These are phyloP conservation scores for Magnolia sinica DNA, from an alignment of 164 flowering plant species.

Conservation along the genomic window DNA sequence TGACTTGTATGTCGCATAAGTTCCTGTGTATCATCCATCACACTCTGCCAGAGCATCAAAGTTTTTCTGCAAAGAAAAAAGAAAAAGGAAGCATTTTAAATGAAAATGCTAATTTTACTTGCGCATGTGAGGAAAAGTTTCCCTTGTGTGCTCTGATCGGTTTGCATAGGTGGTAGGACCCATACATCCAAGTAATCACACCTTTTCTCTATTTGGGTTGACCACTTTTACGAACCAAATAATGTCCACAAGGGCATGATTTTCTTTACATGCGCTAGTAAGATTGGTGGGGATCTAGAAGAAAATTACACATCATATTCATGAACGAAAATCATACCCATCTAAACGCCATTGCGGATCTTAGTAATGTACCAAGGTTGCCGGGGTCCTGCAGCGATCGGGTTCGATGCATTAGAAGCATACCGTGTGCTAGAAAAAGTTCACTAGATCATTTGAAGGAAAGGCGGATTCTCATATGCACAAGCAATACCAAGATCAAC, in stretches of 20 bases:
- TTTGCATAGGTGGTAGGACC: too few relatives aligned
- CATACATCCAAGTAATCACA: too few relatives aligned
- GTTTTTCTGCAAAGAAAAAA: too few relatives aligned
- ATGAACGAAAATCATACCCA: constrained; percentile 53
- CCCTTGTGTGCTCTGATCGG: too few relatives aligned
- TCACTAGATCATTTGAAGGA: neutral
- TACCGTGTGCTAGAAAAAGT: neutral
- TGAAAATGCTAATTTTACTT: too few relatives aligned
- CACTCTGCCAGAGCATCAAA: too few relatives aligned
- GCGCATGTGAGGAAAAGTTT: too few relatives aligned
- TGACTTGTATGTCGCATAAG: too few relatives aligned
- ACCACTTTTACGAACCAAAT: neutral
- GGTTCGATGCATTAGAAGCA: constrained; percentile 14
- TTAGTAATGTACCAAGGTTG: constrained; percentile 81
- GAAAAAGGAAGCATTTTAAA: too few relatives aligned
- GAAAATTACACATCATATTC: neutral
- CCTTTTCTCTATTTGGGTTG: too few relatives aligned
- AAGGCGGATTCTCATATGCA: neutral
- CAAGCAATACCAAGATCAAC: neutral
- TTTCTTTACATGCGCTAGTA: neutral
- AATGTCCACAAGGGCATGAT: neutral
- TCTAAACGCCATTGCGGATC: constrained; percentile 85
- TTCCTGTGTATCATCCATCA: too few relatives aligned
- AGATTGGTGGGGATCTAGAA: neutral
- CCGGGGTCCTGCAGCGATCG: constrained; percentile 84